Evolutionary conservation across 2,329 filamentous ascomycete genomes (phyloP).

Genomic region (Fusarium drepaniforme): DNA sequence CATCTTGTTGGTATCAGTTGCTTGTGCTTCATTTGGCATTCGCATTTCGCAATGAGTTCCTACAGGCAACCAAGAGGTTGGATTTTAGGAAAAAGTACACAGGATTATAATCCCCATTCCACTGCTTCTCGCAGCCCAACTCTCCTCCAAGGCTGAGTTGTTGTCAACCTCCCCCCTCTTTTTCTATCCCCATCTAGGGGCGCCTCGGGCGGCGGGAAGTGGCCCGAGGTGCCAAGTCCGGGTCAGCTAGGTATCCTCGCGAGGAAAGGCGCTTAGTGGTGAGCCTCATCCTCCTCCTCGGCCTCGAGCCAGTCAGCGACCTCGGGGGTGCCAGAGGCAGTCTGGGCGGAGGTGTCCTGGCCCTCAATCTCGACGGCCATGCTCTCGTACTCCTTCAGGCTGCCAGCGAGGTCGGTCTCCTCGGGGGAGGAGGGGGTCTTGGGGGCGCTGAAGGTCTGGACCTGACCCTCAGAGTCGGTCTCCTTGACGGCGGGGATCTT

Average conservation of each 20-base stretch:
- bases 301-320: conserved; percentile 86
- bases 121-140: conserved; percentile 32
- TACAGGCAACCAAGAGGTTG: conserved; percentile 48
- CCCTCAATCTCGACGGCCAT: conserved; percentile 97
- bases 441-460: conserved; percentile 87
- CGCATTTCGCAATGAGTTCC: conserved; percentile 48
- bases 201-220: conserved; percentile 24
- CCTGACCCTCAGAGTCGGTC: conserved; percentile 88
- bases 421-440: conserved; percentile 89
- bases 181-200: conserved; percentile 20
- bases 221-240: conserved; percentile 12
- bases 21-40: conserved; percentile 45
- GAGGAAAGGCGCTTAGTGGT: conserved; percentile 59
- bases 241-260: conserved; percentile 15
- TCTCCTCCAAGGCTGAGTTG: conserved; percentile 17
- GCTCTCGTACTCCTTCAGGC: conserved; percentile 93
- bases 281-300: conserved; percentile 70
- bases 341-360: conserved; percentile 73
- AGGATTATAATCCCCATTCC: conserved; percentile 47
- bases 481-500: conserved; percentile 88
- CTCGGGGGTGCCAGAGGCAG: conserved; percentile 67
- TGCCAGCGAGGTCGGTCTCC: conserved; percentile 91
- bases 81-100: conserved; percentile 54
- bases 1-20: conserved; percentile 13
- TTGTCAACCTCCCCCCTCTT: conserved; percentile 34